Conservation (phyloP, 176 grass and related monocot genomes). For the Aegilops bicornis region DNA sequence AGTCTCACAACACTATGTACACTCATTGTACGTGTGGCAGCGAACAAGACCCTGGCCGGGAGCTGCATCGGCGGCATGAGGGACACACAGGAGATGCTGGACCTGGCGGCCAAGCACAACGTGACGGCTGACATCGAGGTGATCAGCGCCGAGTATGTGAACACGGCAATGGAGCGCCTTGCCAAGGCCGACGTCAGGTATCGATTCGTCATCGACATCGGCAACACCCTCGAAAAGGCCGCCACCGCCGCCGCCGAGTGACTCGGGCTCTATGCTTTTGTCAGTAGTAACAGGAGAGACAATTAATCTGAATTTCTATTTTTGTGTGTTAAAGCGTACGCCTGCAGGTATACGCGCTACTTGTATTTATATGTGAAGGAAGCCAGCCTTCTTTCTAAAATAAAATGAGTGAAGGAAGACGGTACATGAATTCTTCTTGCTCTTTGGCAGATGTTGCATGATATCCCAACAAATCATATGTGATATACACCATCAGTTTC, state of each 20-base stretch:
- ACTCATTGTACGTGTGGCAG: constrained; percentile 6
- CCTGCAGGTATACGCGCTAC: too few relatives aligned
- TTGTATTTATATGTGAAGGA: too few relatives aligned
- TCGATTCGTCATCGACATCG: constrained; percentile 76
- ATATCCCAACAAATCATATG: too few relatives aligned
- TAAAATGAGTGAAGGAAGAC: too few relatives aligned
- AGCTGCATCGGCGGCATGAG: constrained; percentile 58
- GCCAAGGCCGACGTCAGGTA: constrained; percentile 56
- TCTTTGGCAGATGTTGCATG: too few relatives aligned
- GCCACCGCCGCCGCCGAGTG: neutral
- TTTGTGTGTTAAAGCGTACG: too few relatives aligned
- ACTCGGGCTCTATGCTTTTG: neutral
- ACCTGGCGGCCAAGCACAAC: constrained; percentile 56
- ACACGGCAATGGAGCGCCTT: constrained; percentile 63
- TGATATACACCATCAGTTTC: too few relatives aligned
- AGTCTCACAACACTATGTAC: neutral
- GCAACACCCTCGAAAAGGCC: constrained; percentile 48
- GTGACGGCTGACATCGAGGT: constrained; percentile 56
- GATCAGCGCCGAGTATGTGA: constrained; percentile 51
- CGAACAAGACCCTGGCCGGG: constrained; percentile 46
- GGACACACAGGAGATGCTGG: constrained; percentile 73
- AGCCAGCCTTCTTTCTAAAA: too few relatives aligned
- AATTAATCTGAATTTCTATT: too few relatives aligned
- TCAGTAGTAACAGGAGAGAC: neutral
- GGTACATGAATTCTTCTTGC: too few relatives aligned